A percentile compares a stretch with the other conserved stretches of the same genome.
phyloP scores from a whole-genome alignment of 2,329 filamentous ascomycete genomes.

The Nothophaeocryptopus gaeumannii region DNA sequence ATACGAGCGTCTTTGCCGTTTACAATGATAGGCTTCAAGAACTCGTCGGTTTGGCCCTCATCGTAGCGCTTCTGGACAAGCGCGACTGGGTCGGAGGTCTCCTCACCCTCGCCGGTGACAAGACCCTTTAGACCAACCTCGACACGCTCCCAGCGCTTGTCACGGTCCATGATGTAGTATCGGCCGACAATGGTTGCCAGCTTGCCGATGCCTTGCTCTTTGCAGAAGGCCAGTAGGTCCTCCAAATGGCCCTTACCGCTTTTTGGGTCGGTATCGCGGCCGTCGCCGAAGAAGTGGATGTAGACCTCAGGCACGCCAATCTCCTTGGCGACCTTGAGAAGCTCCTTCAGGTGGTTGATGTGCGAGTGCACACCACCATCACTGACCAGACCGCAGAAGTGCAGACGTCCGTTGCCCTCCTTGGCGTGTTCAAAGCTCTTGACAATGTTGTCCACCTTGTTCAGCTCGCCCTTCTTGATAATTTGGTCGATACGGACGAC shows the following conservation, averaged over 20 bases:
- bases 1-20: constrained; percentile 82
- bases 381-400: constrained; percentile 87
- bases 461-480: constrained; percentile 79
- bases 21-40: constrained; percentile 95
- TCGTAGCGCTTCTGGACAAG: constrained; percentile 86
- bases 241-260: constrained; percentile 85
- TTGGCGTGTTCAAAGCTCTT: constrained; percentile 75
- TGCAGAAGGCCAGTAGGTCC: constrained; percentile 72
- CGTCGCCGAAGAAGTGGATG: constrained; percentile 99
- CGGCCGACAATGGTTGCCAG: constrained; percentile 90
- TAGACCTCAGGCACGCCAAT: constrained; percentile 84
- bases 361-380: constrained; percentile 96
- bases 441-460: constrained; percentile 73
- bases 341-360: constrained; percentile 84
- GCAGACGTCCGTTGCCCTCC: constrained; percentile 84
- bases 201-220: constrained; percentile 82
- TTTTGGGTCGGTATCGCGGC: constrained; percentile 96
- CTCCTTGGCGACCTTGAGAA: constrained; percentile 87
- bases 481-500: constrained; percentile 87
- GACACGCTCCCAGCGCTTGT: constrained; percentile 97
- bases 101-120: constrained; percentile 81
- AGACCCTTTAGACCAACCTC: constrained; percentile 87
- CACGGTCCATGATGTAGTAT: constrained; percentile 99
- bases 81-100: constrained; percentile 77
- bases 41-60: constrained; percentile 89